Percentiles rank a stretch among this genome's conserved stretches.
phyloP scores from a whole-genome alignment of 164 flowering plant genomes.

The Echeveria elegans region DNA sequence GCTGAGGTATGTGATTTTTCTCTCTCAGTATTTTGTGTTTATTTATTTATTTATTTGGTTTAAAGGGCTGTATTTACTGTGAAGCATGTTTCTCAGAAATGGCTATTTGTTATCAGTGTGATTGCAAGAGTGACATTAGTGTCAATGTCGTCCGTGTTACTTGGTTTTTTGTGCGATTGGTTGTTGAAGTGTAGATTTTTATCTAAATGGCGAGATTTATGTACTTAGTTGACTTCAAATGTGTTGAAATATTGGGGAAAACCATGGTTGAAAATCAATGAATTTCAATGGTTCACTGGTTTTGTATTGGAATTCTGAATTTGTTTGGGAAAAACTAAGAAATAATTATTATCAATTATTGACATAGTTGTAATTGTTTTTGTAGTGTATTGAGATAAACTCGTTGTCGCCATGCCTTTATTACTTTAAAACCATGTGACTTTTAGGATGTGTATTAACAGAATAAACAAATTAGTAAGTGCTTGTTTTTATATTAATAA shows the following conservation, averaged over 20 bases:
- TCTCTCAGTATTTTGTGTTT: too few relatives aligned
- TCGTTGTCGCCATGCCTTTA: background rate
- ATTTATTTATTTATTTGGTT: background rate
- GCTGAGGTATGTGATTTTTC: background rate
- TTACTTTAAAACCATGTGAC: background rate
- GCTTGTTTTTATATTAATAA: background rate
- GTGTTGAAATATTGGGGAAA: background rate
- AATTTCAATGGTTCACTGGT: background rate
- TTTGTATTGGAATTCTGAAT: background rate
- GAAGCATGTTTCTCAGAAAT: background rate
- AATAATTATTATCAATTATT: background rate
- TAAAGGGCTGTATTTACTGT: background rate
- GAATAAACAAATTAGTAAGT: background rate
- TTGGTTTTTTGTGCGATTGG: background rate
- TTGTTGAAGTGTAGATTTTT: background rate
- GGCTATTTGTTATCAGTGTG: background rate
- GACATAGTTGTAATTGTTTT: background rate
- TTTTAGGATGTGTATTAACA: background rate
- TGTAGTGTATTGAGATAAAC: background rate
- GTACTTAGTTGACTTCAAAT: background rate
- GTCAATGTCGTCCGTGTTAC: background rate
- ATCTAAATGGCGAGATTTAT: background rate
- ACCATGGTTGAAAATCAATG: too few relatives aligned
- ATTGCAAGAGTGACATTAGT: background rate
- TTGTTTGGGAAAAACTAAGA: background rate